Percentiles rank a stretch among this genome's conserved stretches.
Conservation (phyloP, 176 grass and related monocot species). For the Chloris gayana region DNA sequence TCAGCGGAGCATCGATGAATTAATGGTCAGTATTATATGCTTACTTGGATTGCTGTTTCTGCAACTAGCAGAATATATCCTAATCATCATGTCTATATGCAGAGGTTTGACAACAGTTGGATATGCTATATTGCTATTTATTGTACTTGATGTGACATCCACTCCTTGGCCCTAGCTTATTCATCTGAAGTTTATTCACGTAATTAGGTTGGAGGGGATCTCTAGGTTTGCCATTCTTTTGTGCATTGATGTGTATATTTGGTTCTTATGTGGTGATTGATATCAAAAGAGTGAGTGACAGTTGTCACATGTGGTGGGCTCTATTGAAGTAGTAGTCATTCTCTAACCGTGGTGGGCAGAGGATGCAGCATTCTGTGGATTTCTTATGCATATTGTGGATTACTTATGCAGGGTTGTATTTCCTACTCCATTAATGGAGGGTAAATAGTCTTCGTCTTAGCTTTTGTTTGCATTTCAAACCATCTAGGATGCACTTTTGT, state of each 20-base stretch:
- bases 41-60: slow-evolving; percentile 1
- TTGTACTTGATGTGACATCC: neutral
- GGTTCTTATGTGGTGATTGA: neutral
- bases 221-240: neutral
- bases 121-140: neutral
- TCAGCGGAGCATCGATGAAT: slow-evolving; percentile 81
- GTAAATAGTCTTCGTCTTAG: neutral
- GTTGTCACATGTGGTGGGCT: neutral
- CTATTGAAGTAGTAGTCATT: neutral
- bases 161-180: too few species aligned
- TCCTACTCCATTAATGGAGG: neutral
- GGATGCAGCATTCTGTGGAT: neutral
- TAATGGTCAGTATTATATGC: slow-evolving; percentile 43
- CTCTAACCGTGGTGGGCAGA: neutral
- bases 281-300: neutral
- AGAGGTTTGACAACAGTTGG: neutral
- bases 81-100: neutral
- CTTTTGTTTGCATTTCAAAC: neutral
- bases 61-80: neutral
- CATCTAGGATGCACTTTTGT: neutral
- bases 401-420: neutral
- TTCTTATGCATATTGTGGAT: neutral
- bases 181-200: too few species aligned
- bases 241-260: neutral
- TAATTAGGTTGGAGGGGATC: neutral